Conservation (phyloP, 164 flowering plant genomes). For the Vitis riparia region DNA sequence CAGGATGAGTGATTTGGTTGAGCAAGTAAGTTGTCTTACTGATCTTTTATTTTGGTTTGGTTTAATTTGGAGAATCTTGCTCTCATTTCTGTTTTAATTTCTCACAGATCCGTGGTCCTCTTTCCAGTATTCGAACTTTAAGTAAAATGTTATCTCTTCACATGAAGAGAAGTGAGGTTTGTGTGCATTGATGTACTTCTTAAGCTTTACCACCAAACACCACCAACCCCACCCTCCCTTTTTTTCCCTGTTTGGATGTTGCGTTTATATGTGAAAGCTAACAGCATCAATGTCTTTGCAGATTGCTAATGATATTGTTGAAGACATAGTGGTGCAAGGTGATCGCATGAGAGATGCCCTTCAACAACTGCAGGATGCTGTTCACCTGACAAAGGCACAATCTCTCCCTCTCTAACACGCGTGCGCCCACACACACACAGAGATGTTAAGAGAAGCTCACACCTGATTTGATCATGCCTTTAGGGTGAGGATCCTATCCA, state of each 20-base stretch:
- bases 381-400: constrained; percentile 75
- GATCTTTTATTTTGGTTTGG: constrained; percentile 3
- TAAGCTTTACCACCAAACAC: too few relatives aligned
- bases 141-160: constrained; percentile 78
- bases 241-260: not conserved
- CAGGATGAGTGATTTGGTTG: constrained; percentile 82
- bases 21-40: constrained; percentile 59
- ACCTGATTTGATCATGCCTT: not conserved
- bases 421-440: too few relatives aligned
- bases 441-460: not conserved
- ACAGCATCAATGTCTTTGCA: constrained; percentile 23
- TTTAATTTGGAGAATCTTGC: constrained; percentile 1
- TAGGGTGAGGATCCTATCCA: too few relatives aligned
- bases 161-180: constrained; percentile 74
- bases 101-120: constrained; percentile 82
- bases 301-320: constrained; percentile 79
- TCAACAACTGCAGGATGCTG: constrained; percentile 93
- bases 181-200: not conserved
- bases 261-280: not conserved
- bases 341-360: constrained; percentile 72
- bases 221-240: too few relatives aligned
- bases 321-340: constrained; percentile 84
- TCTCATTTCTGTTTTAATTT: constrained; percentile 4
- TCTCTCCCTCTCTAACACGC: constrained; percentile 10
- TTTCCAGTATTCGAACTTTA: constrained; percentile 80